These are phyloP conservation scores for Salvia rosmarinus DNA, from an alignment of 257 asterid genomes.

Conservation along the genomic window DNA sequence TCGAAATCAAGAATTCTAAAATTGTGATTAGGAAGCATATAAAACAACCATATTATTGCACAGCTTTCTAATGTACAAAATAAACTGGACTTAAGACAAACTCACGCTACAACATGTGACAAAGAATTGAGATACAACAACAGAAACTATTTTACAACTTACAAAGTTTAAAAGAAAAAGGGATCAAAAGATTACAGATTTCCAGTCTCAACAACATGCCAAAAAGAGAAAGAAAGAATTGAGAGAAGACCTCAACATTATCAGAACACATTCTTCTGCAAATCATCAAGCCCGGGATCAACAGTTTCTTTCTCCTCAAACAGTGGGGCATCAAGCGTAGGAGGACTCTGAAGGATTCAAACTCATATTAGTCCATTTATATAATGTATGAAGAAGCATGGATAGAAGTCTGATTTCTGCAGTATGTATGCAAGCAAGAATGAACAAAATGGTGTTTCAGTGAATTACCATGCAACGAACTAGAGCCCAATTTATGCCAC, in stretches of 20 bases:
- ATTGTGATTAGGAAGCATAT: not conserved
- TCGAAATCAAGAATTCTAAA: not conserved
- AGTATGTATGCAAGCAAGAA: not conserved
- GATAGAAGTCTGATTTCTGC: conserved; percentile 1
- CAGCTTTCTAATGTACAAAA: conserved; percentile 26
- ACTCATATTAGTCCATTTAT: conserved; percentile 28
- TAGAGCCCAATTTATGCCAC: conserved; percentile 91
- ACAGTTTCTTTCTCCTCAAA: conserved; percentile 55
- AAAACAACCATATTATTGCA: conserved; percentile 29
- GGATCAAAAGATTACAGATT: conserved; percentile 4
- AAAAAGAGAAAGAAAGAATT: not conserved
- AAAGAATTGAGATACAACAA: conserved; percentile 33
- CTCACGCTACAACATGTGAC: conserved; percentile 28
- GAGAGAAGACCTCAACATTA: conserved; percentile 6
- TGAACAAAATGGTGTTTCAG: no score
- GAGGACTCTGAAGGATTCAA: conserved; percentile 62
- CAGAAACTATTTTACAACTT: conserved; percentile 39
- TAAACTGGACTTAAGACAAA: conserved; percentile 29
- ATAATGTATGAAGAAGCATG: not conserved
- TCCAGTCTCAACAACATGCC: conserved; percentile 20
- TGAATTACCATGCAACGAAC: conserved; percentile 87
- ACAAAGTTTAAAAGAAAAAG: conserved; percentile 8
- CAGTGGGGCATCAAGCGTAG: conserved; percentile 65
- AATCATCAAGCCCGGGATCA: conserved; percentile 75
- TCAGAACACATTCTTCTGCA: conserved; percentile 76